Percentiles rank a stretch among this genome's conserved stretches.
These are phyloP conservation scores for Xylaria sp. DNA, from an alignment of 2,329 filamentous ascomycete species.

Conservation along the genomic window DNA sequence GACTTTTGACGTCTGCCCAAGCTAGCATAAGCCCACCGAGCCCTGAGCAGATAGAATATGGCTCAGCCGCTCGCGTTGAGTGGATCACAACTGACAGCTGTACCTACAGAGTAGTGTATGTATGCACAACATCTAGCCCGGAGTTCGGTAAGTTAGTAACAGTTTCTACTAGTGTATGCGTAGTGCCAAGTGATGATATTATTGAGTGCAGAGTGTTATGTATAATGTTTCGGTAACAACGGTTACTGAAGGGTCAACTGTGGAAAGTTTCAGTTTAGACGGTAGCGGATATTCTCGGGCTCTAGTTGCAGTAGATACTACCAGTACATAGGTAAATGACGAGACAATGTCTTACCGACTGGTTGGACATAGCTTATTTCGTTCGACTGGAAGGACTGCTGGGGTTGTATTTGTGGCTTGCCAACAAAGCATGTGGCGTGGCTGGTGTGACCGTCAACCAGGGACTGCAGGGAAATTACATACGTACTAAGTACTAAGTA, in stretches of 20 bases:
- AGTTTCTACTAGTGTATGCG: background rate
- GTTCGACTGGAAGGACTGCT: background rate
- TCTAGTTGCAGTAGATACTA: background rate
- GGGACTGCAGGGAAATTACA: constrained; percentile 4
- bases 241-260: no score
- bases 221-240: background rate
- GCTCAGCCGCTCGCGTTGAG: background rate
- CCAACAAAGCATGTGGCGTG: constrained; percentile 20
- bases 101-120: background rate
- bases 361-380: constrained; percentile 2
- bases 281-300: constrained; percentile 18
- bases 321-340: background rate
- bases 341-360: background rate
- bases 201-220: background rate
- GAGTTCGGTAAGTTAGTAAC: no score
- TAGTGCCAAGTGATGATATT: background rate
- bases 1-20: background rate
- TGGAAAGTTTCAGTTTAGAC: background rate
- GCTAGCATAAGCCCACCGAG: background rate
- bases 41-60: background rate
- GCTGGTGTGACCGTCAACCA: constrained; percentile 5
- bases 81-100: background rate
- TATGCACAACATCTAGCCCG: no score
- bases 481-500: no score
- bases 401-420: constrained; percentile 20